phyloP scores from a whole-genome alignment of 2,329 filamentous ascomycete genomes.

The Hirsutella minnesotensis region DNA sequence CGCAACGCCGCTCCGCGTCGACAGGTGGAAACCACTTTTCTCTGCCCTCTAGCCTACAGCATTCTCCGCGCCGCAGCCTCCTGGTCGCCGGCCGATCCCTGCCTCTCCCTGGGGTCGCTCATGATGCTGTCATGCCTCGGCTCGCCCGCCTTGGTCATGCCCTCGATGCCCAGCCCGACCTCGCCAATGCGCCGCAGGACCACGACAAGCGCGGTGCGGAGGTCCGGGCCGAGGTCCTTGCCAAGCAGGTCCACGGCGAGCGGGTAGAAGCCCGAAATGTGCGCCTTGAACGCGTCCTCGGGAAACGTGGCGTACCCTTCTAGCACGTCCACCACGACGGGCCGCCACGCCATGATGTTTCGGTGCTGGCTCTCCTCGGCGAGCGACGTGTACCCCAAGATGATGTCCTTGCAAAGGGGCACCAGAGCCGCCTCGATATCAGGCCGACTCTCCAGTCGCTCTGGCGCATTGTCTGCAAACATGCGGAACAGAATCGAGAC shows the following conservation, averaged over 20 bases:
- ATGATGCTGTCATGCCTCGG: conserved; percentile 28
- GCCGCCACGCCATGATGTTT: conserved; percentile 94
- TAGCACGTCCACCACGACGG: conserved; percentile 91
- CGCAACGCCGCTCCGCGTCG: not conserved
- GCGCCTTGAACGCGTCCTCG: conserved; percentile 62
- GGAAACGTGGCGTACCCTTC: conserved; percentile 87
- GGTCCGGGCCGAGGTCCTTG: conserved; percentile 69
- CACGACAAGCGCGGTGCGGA: conserved; percentile 65
- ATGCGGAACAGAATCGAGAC: conserved; percentile 93
- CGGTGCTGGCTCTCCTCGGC: conserved; percentile 95
- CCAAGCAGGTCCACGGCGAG: conserved; percentile 70
- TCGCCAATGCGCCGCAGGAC: conserved; percentile 78
- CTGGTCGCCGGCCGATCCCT: conserved; percentile 10
- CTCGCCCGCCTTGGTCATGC: conserved; percentile 25
- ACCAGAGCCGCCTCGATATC: conserved; percentile 89
- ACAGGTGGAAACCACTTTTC: not conserved
- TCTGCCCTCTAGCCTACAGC: conserved; percentile 12
- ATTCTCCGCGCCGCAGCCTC: conserved; percentile 24
- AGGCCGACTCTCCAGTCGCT: conserved; percentile 64
- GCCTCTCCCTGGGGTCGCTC: conserved; percentile 19
- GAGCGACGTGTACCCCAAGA: conserved; percentile 70
- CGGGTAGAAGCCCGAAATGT: conserved; percentile 78
- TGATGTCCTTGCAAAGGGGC: conserved; percentile 89
- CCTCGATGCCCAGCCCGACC: conserved; percentile 47
- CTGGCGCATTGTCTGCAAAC: conserved; percentile 82